Conservation (phyloP, 129 eudicot genomes). For the Pulicaria dysenterica region DNA sequence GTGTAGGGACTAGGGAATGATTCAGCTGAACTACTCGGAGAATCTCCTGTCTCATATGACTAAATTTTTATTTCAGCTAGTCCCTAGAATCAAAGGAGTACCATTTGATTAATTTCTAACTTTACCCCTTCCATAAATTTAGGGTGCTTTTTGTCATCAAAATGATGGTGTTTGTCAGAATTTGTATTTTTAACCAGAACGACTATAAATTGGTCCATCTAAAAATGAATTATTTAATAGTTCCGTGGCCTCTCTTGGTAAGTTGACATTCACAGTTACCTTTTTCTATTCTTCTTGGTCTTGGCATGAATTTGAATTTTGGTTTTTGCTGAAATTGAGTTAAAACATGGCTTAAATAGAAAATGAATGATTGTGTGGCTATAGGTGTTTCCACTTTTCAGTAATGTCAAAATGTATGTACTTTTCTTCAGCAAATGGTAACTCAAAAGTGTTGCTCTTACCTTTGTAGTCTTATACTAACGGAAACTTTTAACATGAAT, state of each 20-base stretch:
- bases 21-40: no score
- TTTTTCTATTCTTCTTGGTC: not conserved
- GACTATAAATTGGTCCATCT: not conserved
- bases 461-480: conserved; percentile 25
- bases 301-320: conserved; percentile 5
- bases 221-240: not conserved
- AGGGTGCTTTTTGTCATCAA: not conserved
- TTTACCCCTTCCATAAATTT: no score
- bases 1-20: no score
- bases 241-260: not conserved
- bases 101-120: no score
- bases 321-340: not conserved
- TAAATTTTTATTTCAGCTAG: no score
- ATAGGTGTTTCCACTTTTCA: not conserved
- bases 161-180: not conserved
- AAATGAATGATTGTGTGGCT: conserved; percentile 13
- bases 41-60: no score
- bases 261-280: not conserved
- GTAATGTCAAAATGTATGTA: conserved; percentile 24
- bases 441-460: conserved; percentile 3
- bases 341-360: not conserved
- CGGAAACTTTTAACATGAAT: conserved; percentile 29
- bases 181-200: not conserved
- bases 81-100: no score
- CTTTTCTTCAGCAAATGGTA: conserved; percentile 3